Evolutionary conservation across 2,329 filamentous ascomycete species (phyloP), one percentile per base, ranked within the genome.

Genomic region (Capronia coronata): DNA sequence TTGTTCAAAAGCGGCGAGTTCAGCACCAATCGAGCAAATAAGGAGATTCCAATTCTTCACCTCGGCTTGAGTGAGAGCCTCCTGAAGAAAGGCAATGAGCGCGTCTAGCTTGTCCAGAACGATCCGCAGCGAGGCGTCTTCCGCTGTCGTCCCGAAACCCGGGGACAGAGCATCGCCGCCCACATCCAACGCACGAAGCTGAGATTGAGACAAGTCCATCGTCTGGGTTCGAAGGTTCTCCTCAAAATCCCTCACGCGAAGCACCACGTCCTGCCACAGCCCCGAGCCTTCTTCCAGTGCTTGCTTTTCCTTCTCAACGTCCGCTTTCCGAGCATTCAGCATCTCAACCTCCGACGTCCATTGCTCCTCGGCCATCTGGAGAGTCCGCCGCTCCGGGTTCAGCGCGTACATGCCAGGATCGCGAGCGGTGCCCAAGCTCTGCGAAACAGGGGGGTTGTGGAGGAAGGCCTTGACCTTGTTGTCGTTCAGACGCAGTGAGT

Each of bases 21-120:
- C 80, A 1, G 80, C 78, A 2, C 77, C 77, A 51, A 83, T 77
- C 46, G 78, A 79, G 49, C 76, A 80, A 21, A 82, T 73, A 23
- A 84, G 69, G 16, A 83, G 64, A 46, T 75, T 82, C 80, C 80
- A 84, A 43, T 73, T 70, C 41, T 71, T 72, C 3, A 69, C 67
- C 46, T 78, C 72, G 1, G 79, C 77, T 14, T 73, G 57, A 11
- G 73, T 67, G 44, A 78, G 60, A 48, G 76, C 72, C 2, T 65
- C 63, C 55, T 79, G 70, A 8, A 83, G 62, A 10, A 68, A 68
- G 1, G 21, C 60, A 44, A 48, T 63, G 52, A 44, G 58, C 52
- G 42, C 22, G 30, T 51, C 46, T 41, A 56, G 44, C 18, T 43
- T 41, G 13, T 29, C 23, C 18, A 60, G 21, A 3, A 59, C 40